Evolutionary conservation across 2,329 filamentous ascomycete genomes (phyloP).

Genomic region (Immersiporthe knoxdaviesiana): DNA sequence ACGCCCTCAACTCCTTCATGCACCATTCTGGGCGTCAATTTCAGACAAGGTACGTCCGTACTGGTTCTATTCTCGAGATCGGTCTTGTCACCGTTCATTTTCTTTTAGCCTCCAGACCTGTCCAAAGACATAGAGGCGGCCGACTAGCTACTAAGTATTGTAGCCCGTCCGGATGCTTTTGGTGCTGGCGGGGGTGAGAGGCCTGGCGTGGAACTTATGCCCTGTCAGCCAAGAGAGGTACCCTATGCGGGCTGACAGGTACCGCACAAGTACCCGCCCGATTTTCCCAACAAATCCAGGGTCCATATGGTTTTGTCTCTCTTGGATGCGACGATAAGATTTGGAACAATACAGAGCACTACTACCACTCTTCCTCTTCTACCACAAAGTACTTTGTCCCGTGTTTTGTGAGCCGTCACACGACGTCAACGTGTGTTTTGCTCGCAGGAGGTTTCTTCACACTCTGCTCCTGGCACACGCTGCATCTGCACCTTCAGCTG

Average conservation of each 20-base stretch:
- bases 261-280: conserved; percentile 1
- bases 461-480: conserved; percentile 5
- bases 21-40: too few species aligned
- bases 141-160: not conserved
- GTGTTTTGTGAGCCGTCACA: conserved; percentile 11
- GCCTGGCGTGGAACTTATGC: not conserved
- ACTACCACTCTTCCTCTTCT: too few species aligned
- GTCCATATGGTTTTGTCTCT: not conserved
- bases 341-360: conserved; percentile 3
- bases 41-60: too few species aligned
- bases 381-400: conserved; percentile 1
- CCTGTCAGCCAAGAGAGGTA: not conserved
- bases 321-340: conserved; percentile 3
- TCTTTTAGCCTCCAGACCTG: not conserved
- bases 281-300: conserved; percentile 7
- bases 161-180: not conserved
- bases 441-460: not conserved
- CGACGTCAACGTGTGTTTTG: conserved; percentile 13
- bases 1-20: not conserved
- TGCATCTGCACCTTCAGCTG: not conserved
- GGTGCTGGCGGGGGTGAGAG: not conserved
- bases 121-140: not conserved
- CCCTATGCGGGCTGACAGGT: not conserved
- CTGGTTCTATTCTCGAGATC: not conserved
- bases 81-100: not conserved